Conservation (phyloP, 495 filamentous ascomycete genomes). For the Pseudoneurospora amorphoporcata region DNA sequence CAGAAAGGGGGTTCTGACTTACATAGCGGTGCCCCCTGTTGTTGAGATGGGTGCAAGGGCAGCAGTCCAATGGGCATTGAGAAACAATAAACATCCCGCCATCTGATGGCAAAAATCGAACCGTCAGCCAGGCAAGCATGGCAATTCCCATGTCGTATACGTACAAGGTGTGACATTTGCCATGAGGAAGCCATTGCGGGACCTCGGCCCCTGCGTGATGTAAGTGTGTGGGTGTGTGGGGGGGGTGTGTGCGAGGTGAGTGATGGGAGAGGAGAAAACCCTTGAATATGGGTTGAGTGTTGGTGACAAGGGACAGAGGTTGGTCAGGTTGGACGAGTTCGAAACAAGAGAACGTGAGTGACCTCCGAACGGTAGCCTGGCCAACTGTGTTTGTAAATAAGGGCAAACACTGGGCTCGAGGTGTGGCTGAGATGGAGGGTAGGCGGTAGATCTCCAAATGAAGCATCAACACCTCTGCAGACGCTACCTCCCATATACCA, state of each 20-base stretch:
- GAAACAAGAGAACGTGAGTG: neutral
- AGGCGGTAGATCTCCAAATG: neutral
- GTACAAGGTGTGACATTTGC: neutral
- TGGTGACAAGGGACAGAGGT: neutral
- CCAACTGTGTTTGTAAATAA: neutral
- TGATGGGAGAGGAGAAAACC: neutral
- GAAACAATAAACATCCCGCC: neutral
- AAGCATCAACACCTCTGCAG: neutral
- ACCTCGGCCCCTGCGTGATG: neutral
- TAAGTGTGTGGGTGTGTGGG: neutral
- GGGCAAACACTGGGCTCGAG: neutral
- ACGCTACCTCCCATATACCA: neutral
- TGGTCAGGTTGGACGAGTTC: neutral
- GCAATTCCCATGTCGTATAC: neutral
- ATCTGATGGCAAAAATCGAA: neutral
- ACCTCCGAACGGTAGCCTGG: neutral
- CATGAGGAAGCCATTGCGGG: neutral
- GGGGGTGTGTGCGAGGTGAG: neutral
- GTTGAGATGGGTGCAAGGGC: neutral
- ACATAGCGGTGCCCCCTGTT: neutral
- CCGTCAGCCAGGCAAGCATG: neutral
- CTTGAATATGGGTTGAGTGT: neutral
- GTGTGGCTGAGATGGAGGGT: neutral
- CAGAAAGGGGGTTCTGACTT: neutral
- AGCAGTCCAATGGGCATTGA: neutral